Evolutionary conservation across 176 grass and related monocot genomes (phyloP).

Genomic region (Chrysopogon serrulatus): DNA sequence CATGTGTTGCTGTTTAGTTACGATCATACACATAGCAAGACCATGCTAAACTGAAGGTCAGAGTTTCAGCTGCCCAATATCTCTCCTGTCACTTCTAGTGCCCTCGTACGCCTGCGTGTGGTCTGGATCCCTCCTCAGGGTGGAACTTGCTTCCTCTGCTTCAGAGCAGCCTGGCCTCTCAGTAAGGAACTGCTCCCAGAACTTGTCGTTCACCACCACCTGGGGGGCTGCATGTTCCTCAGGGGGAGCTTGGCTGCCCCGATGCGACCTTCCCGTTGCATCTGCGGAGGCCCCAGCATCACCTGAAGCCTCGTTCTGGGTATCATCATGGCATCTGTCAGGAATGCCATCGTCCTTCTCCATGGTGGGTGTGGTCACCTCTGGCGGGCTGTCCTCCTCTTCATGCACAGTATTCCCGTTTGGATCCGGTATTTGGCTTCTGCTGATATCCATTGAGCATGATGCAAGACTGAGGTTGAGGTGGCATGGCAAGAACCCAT

Average conservation of each 20-base stretch:
- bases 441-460: constrained; percentile 37
- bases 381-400: neutral
- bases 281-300: neutral
- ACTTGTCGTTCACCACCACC: constrained; percentile 72
- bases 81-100: constrained; percentile 17
- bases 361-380: constrained; percentile 19
- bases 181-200: constrained; percentile 96
- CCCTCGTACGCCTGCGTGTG: constrained; percentile 11
- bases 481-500: constrained; percentile 52
- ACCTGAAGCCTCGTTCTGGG: neutral
- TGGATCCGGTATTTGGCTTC: constrained; percentile 25
- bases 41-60: constrained; percentile 16
- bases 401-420: constrained; percentile 23
- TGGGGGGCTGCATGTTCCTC: constrained; percentile 39
- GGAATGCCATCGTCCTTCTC: neutral
- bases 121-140: constrained; percentile 34
- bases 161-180: constrained; percentile 73
- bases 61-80: constrained; percentile 50
- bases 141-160: constrained; percentile 61
- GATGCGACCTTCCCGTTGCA: neutral
- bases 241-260: neutral
- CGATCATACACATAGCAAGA: neutral
- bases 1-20: neutral
- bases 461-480: constrained; percentile 84
- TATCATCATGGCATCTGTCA: constrained; percentile 16